Evolutionary conservation across 2,329 filamentous ascomycete species (phyloP).

Genomic region (Nemania bipapillata): DNA sequence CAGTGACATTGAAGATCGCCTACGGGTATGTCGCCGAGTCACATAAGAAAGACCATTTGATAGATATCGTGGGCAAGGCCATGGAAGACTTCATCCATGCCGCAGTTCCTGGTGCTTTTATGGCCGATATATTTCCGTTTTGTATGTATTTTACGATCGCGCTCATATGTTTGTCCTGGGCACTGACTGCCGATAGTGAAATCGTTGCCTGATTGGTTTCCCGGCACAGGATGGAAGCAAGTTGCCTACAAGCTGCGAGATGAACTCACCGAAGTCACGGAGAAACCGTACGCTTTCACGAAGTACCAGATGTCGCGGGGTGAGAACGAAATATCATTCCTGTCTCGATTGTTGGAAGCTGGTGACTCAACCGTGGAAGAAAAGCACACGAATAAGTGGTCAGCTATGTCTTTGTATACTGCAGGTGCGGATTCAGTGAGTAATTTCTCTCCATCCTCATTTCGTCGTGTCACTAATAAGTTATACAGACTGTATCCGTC

Average conservation of each 20-base stretch:
- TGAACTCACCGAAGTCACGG: constrained; percentile 16
- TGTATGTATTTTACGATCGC: constrained; percentile 17
- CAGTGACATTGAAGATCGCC: constrained; percentile 43
- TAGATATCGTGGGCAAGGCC: constrained; percentile 36
- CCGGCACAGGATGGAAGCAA: constrained; percentile 30
- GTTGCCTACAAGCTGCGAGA: constrained; percentile 18
- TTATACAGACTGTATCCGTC: background rate
- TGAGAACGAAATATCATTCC: constrained; percentile 36
- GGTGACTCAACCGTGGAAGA: constrained; percentile 29
- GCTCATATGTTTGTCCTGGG: background rate
- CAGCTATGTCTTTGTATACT: constrained; percentile 40
- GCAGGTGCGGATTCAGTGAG: constrained; percentile 43
- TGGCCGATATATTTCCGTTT: constrained; percentile 46
- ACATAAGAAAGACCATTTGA: constrained; percentile 40
- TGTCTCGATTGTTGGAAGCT: constrained; percentile 39
- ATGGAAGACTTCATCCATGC: constrained; percentile 41
- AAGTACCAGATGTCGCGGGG: constrained; percentile 39
- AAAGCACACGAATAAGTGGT: constrained; percentile 39
- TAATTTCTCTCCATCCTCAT: background rate
- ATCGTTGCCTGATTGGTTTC: constrained; percentile 30
- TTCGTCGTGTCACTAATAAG: background rate
- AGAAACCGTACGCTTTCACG: constrained; percentile 30
- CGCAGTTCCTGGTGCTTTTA: constrained; percentile 41
- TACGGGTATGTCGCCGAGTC: constrained; percentile 47
- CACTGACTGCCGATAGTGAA: constrained; percentile 11